A percentile compares a stretch with the other conserved stretches of the same genome.
phyloP scores from a whole-genome alignment of 2,329 filamentous ascomycete species.

The Septoria linicola region DNA sequence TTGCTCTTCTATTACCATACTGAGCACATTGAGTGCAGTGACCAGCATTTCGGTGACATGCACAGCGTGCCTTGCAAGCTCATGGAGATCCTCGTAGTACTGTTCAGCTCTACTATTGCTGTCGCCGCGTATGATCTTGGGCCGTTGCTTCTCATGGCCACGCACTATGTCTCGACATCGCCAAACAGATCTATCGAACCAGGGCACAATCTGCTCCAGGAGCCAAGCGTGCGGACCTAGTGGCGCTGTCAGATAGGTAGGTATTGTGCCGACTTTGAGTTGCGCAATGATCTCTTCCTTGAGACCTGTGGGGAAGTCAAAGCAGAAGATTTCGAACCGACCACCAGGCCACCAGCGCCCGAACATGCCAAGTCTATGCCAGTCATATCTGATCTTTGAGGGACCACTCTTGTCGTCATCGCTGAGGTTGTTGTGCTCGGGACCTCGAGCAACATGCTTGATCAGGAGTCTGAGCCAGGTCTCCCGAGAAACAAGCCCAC shows the following conservation, averaged over 20 bases:
- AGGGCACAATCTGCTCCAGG: background rate
- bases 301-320: background rate
- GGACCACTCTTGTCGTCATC: too few species aligned
- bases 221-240: background rate
- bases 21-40: conserved; percentile 2
- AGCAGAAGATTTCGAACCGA: conserved; percentile 1
- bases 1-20: background rate
- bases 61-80: conserved; percentile 5
- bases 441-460: conserved; percentile 3
- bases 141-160: conserved; percentile 5
- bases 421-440: too few species aligned
- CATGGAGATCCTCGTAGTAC: conserved; percentile 8
- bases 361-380: conserved; percentile 9
- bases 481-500: background rate
- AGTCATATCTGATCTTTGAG: conserved; percentile 1
- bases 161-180: conserved; percentile 5
- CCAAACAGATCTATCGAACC: conserved; percentile 7
- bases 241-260: background rate
- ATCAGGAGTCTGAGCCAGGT: conserved; percentile 2
- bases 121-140: background rate
- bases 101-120: background rate
- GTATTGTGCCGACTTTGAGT: background rate
- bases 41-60: conserved; percentile 8
- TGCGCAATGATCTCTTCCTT: background rate
- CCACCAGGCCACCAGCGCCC: background rate